Evolutionary conservation across 2,329 filamentous ascomycete genomes (phyloP).

Genomic region (Ilyonectria robusta): DNA sequence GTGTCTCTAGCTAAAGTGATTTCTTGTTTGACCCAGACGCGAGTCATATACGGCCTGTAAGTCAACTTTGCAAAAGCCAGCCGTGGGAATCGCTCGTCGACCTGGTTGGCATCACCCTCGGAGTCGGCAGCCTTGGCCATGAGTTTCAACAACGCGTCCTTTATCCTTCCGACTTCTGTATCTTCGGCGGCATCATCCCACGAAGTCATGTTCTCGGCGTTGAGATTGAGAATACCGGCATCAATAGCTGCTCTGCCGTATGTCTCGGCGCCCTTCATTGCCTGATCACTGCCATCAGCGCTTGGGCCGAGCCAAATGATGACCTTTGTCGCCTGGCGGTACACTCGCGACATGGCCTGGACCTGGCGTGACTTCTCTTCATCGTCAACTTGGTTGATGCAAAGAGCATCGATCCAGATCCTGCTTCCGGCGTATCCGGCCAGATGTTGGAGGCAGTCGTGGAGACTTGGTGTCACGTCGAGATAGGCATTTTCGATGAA

Average conservation of each 20-base stretch:
- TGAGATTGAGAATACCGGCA: constrained; percentile 19
- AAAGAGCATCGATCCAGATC: constrained; percentile 30
- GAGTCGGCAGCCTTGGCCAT: constrained; percentile 19
- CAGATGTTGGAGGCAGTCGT: constrained; percentile 16
- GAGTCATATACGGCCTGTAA: constrained; percentile 17
- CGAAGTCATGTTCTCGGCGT: neutral
- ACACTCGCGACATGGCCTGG: constrained; percentile 23
- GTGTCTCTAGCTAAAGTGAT: constrained; percentile 21
- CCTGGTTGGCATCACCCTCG: constrained; percentile 8
- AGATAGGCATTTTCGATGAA: constrained; percentile 6
- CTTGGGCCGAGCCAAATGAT: constrained; percentile 23
- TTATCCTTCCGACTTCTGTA: neutral
- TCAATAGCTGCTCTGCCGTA: constrained; percentile 18
- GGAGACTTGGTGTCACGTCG: constrained; percentile 18
- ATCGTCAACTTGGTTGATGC: constrained; percentile 25
- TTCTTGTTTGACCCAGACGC: constrained; percentile 29
- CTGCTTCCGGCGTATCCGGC: constrained; percentile 1
- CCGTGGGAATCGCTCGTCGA: constrained; percentile 15
- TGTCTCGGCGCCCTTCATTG: constrained; percentile 11
- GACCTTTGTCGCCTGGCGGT: constrained; percentile 19
- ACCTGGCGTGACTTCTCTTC: constrained; percentile 27
- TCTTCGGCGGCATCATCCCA: constrained; percentile 21
- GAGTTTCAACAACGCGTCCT: constrained; percentile 10
- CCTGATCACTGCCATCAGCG: constrained; percentile 14
- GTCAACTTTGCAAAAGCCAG: constrained; percentile 21